These are phyloP conservation scores for Sphagnum fallax DNA, from an alignment of 228 moss, liverwort and hornwort species.

Conservation along the genomic window DNA sequence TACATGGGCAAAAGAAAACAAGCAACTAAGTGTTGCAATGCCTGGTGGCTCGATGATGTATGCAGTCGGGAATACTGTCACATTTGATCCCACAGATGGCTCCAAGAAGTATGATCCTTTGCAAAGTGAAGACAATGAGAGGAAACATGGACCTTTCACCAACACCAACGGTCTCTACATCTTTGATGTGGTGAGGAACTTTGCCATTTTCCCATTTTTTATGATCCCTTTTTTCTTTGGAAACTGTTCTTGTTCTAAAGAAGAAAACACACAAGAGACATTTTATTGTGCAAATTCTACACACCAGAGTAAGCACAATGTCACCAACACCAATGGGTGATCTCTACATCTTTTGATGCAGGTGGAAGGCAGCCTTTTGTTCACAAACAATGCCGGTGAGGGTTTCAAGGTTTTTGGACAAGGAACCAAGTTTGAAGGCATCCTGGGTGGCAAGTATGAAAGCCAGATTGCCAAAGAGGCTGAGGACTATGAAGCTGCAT, in stretches of 20 bases:
- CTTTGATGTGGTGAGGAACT: conserved; percentile 52
- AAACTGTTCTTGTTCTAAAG: neutral
- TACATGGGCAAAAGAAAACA: conserved; percentile 60
- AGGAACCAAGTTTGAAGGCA: conserved; percentile 48
- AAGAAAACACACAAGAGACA: neutral
- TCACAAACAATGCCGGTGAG: conserved; percentile 30
- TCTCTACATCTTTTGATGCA: conserved; percentile 8
- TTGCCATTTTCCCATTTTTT: neutral
- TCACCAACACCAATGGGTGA: neutral
- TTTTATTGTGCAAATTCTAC: neutral
- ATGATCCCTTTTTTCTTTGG: neutral
- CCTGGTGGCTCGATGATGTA: conserved; percentile 52
- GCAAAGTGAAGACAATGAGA: conserved; percentile 9
- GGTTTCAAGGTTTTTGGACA: conserved; percentile 60
- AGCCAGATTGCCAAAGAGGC: conserved; percentile 5
- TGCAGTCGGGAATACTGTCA: conserved; percentile 33
- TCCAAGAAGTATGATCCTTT: conserved; percentile 15
- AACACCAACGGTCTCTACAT: conserved; percentile 49
- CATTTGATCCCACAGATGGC: conserved; percentile 36
- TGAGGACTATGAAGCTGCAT: conserved; percentile 1
- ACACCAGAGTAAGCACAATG: neutral
- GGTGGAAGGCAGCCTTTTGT: conserved; percentile 47
- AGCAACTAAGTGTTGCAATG: conserved; percentile 56
- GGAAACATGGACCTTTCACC: conserved; percentile 6
- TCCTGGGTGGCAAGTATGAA: conserved; percentile 17